A percentile compares a stretch with the other conserved stretches of the same genome.
phyloP scores from a whole-genome alignment of 345 rosid genomes.

The Hibiscus trionum region DNA sequence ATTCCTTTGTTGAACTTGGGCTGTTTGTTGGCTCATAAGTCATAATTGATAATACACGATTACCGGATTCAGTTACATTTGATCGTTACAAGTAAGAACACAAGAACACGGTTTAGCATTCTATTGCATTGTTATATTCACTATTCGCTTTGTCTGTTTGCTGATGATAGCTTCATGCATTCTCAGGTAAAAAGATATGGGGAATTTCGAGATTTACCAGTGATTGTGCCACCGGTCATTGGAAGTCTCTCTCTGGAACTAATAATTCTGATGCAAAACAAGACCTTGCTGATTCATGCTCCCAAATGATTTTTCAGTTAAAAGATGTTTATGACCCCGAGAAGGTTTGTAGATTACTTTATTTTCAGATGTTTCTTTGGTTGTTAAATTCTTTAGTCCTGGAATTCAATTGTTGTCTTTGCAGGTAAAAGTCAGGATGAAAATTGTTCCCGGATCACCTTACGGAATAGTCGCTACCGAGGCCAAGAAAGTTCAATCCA shows the following conservation, averaged over 20 bases:
- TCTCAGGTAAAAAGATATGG: slow-evolving; percentile 76
- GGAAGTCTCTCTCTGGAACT: slow-evolving; percentile 49
- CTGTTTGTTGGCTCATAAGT: neutral
- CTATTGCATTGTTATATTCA: neutral
- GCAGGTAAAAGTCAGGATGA: slow-evolving; percentile 84
- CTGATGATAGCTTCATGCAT: slow-evolving; percentile 11
- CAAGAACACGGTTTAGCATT: too few species aligned
- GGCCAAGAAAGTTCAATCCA: slow-evolving; percentile 66
- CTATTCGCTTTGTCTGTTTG: slow-evolving; percentile 1
- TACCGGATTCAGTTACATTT: neutral
- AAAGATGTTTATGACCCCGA: slow-evolving; percentile 86
- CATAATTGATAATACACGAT: neutral
- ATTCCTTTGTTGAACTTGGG: slow-evolving; percentile 3
- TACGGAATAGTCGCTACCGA: slow-evolving; percentile 82
- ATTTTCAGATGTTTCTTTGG: neutral
- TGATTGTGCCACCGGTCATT: slow-evolving; percentile 70
- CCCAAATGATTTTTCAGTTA: slow-evolving; percentile 83
- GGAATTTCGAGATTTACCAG: slow-evolving; percentile 77
- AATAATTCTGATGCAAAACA: slow-evolving; percentile 59
- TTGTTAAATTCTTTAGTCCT: neutral
- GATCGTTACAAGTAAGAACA: too few species aligned
- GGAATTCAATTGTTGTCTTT: slow-evolving; percentile 6
- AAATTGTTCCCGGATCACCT: slow-evolving; percentile 61
- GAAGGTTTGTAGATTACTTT: slow-evolving; percentile 37
- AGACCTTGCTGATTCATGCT: slow-evolving; percentile 81